Conservation (phyloP, 1,284 basidiomycete genomes). For the Agaricales sp. region DNA sequence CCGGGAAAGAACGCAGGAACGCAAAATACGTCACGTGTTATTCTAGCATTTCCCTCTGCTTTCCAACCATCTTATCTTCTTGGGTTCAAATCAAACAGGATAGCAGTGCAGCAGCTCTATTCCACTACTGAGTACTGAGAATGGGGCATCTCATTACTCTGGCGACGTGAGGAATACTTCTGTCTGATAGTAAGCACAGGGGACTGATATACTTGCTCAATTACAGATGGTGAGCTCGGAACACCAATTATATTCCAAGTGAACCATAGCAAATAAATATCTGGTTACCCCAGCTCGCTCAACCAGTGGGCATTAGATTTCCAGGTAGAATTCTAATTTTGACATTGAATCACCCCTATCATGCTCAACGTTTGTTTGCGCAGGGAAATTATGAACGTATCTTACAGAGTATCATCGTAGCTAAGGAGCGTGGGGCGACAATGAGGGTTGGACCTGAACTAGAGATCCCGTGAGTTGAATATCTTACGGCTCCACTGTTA, state of each 20-base stretch:
- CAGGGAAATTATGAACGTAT: slow-evolving; percentile 92
- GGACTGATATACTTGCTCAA: background rate
- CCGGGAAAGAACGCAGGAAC: no score
- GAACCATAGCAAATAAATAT: no score
- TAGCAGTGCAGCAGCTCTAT: no score
- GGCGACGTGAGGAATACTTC: background rate
- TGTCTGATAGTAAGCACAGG: no score
- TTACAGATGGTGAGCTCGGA: background rate
- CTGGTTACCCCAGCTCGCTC: slow-evolving; percentile 70
- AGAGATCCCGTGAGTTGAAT: slow-evolving; percentile 78
- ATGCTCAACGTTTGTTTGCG: background rate
- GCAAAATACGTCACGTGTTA: no score
- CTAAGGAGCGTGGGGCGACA: slow-evolving; percentile 84
- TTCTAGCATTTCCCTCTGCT: no score
- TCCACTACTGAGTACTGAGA: no score
- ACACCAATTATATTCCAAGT: no score
- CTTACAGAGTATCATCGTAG: slow-evolving; percentile 77
- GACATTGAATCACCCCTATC: background rate
- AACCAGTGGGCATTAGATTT: slow-evolving; percentile 98
- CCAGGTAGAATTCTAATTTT: slow-evolving; percentile 36
- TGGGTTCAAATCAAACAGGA: no score
- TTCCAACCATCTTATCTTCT: no score
- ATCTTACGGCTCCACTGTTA: background rate
- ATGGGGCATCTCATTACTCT: background rate
- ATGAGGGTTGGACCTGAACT: slow-evolving; percentile 96